phyloP scores from a whole-genome alignment of 2,329 filamentous ascomycete genomes.

The Cladosporium halotolerans region DNA sequence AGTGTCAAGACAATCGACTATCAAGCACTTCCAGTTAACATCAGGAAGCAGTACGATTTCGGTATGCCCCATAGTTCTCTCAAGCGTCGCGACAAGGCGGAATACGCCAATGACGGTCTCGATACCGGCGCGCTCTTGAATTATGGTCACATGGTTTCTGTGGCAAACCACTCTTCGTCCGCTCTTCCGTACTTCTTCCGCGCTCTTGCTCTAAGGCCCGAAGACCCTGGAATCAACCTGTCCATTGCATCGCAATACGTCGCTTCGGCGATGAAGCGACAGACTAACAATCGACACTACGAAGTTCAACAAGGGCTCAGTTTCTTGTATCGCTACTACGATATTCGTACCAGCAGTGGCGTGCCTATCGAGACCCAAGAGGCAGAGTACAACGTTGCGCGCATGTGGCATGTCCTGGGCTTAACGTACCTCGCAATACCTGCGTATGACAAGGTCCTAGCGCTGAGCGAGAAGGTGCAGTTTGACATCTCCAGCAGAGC shows the following conservation, averaged over 20 bases:
- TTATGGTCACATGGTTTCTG: constrained; percentile 84
- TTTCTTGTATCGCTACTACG: constrained; percentile 71
- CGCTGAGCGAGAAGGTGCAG: constrained; percentile 43
- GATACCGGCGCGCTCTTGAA: constrained; percentile 79
- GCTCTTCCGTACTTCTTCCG: constrained; percentile 82
- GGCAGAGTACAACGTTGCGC: constrained; percentile 73
- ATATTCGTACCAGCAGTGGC: constrained; percentile 42
- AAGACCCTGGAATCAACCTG: constrained; percentile 72
- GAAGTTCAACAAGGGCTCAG: constrained; percentile 77
- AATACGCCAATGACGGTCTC: constrained; percentile 39
- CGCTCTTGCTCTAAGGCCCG: constrained; percentile 59
- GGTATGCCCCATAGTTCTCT: constrained; percentile 35
- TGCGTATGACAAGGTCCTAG: constrained; percentile 59
- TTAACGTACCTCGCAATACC: constrained; percentile 65
- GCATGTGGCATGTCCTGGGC: constrained; percentile 70
- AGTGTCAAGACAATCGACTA: constrained; percentile 88
- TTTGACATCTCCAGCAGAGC: constrained; percentile 27
- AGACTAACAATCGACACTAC: constrained; percentile 84
- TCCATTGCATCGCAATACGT: constrained; percentile 79
- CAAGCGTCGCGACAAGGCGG: constrained; percentile 23
- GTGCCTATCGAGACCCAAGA: constrained; percentile 49
- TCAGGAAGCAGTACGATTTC: constrained; percentile 39
- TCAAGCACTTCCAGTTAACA: constrained; percentile 49
- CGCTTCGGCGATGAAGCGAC: constrained; percentile 81
- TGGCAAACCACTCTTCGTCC: constrained; percentile 73